Evolutionary conservation across 208 protist genomes (phyloP), one percentile per base, ranked within the genome.

Genomic region (Phytomonas sp.): DNA sequence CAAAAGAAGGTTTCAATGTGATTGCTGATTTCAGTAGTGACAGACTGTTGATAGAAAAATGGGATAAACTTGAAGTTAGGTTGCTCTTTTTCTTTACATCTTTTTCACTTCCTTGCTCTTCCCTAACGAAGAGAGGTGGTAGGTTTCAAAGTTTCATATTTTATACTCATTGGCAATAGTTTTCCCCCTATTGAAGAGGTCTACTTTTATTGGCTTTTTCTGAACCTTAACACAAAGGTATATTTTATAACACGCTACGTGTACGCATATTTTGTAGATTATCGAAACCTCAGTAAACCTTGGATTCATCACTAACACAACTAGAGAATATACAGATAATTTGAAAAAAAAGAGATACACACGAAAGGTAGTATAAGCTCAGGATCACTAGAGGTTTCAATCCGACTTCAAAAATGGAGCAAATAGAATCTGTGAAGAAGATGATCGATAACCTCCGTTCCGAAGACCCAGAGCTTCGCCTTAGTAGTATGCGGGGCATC

Each of bases 401-500:
- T 59, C 33, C 59, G 40, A 59, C 20, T 32, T 59, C 46, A 26
- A 26, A 30, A 67, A 90, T 95, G 63, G 94, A 98, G 72, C 86
- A 93, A 62, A 93, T 98, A 63, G 86, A 97, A n/a, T 97, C 96
- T 26, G 98, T 99, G 32, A 91, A 85, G 53, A 85, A 97, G 34
- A 93, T 99, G 81, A 98, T 99, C 63, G 96, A 98, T 62, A 97
- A 98, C 72, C 88, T 99, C 36, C 96, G 97, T 34, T 93, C 92
- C 29, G 97, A 98, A 66, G 97, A 99, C 77, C 83, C 97, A 8
- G 95, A 98, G 79, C 77, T 97, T 37, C 92, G 98, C 15, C 85
- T 99, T 13, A 98, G 93, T 73, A 97, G 97, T 67, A 98, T 99
- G 79, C 91, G 96, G 53, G 92, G 97, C 30, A 91, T 99, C n/a